Evolutionary conservation across 306 rosid genomes (phyloP).

Genomic region (Inga oerstediana): DNA sequence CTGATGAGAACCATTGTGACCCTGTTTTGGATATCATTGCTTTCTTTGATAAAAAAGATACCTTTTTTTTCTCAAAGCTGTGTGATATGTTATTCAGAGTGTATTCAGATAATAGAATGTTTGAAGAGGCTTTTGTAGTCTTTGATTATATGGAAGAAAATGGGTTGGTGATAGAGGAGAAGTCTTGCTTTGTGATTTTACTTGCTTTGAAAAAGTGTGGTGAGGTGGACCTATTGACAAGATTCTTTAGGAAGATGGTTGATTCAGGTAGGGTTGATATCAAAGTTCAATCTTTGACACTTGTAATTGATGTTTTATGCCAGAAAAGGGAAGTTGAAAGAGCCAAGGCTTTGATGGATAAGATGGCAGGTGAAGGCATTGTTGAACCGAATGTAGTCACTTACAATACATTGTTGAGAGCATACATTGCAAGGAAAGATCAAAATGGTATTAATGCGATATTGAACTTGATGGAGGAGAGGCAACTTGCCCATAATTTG

Average conservation of each 20-base stretch:
- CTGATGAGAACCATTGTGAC: slow-evolving; percentile 13
- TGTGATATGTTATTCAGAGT: slow-evolving; percentile 84
- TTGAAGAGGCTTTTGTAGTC: slow-evolving; percentile 58
- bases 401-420: slow-evolving; percentile 63
- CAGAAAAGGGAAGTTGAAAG: slow-evolving; percentile 53
- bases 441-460: slow-evolving; percentile 50
- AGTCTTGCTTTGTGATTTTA: slow-evolving; percentile 79
- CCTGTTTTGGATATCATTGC: slow-evolving; percentile 37
- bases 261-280: slow-evolving; percentile 48
- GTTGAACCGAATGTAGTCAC: slow-evolving; percentile 63
- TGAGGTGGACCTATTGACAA: slow-evolving; percentile 42
- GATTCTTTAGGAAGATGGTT: slow-evolving; percentile 64
- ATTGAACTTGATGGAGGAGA: slow-evolving; percentile 61
- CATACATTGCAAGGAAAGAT: slow-evolving; percentile 54
- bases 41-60: slow-evolving; percentile 44
- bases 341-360: slow-evolving; percentile 61
- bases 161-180: slow-evolving; percentile 64
- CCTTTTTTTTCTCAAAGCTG: slow-evolving; percentile 47
- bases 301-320: slow-evolving; percentile 66
- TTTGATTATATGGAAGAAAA: slow-evolving; percentile 51
- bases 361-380: slow-evolving; percentile 47
- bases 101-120: slow-evolving; percentile 57
- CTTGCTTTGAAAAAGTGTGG: slow-evolving; percentile 60
- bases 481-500: slow-evolving; percentile 47
- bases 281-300: slow-evolving; percentile 64